Base-by-base conservation (phyloP, 768 basidiomycete genomes). In the Lactarius quietus region DNA sequence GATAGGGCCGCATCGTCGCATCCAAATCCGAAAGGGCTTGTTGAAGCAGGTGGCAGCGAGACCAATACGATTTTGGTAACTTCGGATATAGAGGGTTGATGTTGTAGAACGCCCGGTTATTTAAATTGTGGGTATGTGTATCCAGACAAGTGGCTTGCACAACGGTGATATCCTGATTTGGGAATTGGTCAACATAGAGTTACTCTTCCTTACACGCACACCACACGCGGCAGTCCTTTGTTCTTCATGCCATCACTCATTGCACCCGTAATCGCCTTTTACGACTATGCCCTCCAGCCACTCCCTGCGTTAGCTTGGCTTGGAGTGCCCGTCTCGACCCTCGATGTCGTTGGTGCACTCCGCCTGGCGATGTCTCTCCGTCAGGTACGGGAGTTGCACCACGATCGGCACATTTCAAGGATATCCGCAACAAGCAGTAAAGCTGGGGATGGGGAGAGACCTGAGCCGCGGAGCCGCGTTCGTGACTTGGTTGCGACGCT, bases 401-500 rank as follows among this genome's bases (percentile, higher is more conserved):
- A 45, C 35, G 59, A 57, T 29, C 61, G 67, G 20, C 45, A 69
- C 18, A 8, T 45, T 15, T 15, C 56, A 28, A 66, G 53, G 61
- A 20, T 54, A 20, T 52, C 64, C 38, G 39, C 28, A 23, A 38
- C 57, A 35, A 31, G 26, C 9, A 43, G 48, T 9, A 61, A 23
- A 38, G 17, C 61, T 35, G 54, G 29, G 67, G 45, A 60, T 6
- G 59, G 54, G 35, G 43, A 52, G 18, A 61, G 29, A n/a, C 9
- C n/a, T 0, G 65, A 66, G 61, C 39, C 57, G 4, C 67, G 67
- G 20, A 38, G 67, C 60, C 67, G 63, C 28, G 67, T 56, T 58
- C 69, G 69, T 20, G 64, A 70, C 41, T 43, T 62, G 23, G 1
- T 68, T 26, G 55, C 69, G 63, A 68, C 64, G 6, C 67, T 70